Percentiles rank a stretch among this genome's conserved stretches.
phyloP scores from a whole-genome alignment of 192 early-diverging fungal species.

The Gamsiella multidivaricata region DNA sequence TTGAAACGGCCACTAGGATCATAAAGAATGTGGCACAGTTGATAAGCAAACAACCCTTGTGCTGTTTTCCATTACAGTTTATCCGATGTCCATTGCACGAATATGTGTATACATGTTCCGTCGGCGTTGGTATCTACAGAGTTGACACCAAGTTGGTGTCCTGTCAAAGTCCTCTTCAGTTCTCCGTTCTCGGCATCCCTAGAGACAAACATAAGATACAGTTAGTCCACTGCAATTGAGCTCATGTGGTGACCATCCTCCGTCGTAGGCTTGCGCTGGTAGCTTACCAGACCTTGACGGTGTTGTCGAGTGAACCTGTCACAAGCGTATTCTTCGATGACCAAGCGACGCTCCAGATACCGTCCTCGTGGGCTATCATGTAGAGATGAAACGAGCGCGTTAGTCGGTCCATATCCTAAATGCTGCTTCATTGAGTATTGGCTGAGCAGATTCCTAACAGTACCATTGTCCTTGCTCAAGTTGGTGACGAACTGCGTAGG shows the following conservation, averaged over 20 bases:
- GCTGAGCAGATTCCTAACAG: neutral
- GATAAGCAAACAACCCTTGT: neutral
- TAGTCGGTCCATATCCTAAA: neutral
- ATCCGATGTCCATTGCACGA: too few species aligned
- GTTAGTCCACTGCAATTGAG: too few species aligned
- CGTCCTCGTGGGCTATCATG: slow-evolving; percentile 79
- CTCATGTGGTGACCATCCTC: too few species aligned
- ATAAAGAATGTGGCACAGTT: neutral
- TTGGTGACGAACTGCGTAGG: slow-evolving; percentile 65
- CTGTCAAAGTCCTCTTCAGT: slow-evolving; percentile 67
- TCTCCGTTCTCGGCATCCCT: slow-evolving; percentile 73
- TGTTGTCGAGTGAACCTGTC: slow-evolving; percentile 81
- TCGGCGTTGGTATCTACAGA: slow-evolving; percentile 73
- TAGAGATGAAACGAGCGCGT: neutral
- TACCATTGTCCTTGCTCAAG: slow-evolving; percentile 60
- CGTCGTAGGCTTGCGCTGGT: neutral
- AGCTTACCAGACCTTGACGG: slow-evolving; percentile 81
- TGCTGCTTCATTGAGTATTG: too few species aligned
- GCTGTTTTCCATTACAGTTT: neutral
- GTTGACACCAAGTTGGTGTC: slow-evolving; percentile 83
- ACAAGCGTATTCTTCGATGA: slow-evolving; percentile 71
- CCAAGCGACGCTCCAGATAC: slow-evolving; percentile 89
- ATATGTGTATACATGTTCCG: slow-evolving; percentile 71
- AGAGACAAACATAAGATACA: slow-evolving; percentile 15
- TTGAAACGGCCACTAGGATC: slow-evolving; percentile 69